These are phyloP conservation scores for Stephania japonica DNA, from an alignment of 164 flowering plant species.

Conservation along the genomic window DNA sequence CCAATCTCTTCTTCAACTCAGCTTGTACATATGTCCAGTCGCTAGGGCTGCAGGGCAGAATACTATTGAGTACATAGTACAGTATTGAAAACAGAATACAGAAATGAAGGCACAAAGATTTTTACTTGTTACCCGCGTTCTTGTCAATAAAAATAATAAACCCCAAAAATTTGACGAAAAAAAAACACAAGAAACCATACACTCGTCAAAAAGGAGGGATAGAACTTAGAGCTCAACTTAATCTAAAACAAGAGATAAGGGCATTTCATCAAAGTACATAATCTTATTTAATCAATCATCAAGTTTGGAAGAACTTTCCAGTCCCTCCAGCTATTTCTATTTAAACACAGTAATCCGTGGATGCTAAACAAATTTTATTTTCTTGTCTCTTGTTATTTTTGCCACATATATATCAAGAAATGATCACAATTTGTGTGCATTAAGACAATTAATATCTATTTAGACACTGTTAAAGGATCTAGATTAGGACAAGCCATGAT, in stretches of 20 bases:
- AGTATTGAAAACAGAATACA: background rate
- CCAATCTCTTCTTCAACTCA: conserved; percentile 74
- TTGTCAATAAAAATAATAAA: conserved; percentile 2
- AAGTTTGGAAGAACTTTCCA: background rate
- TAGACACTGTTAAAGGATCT: background rate
- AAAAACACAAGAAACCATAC: background rate
- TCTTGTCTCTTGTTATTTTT: background rate
- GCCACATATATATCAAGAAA: background rate
- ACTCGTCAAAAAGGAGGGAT: background rate
- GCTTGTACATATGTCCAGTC: conserved; percentile 89
- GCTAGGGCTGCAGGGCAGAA: conserved; percentile 66
- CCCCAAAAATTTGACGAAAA: background rate
- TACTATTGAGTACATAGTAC: conserved; percentile 2
- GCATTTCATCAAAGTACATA: background rate
- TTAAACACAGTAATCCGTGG: background rate
- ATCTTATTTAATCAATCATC: background rate
- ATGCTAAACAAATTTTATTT: background rate
- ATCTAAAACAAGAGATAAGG: background rate
- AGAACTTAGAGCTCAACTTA: background rate
- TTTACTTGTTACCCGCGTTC: background rate
- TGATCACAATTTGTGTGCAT: background rate
- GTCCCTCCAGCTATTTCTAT: background rate
- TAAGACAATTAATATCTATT: background rate
- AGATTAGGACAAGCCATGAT: background rate
- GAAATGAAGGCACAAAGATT: background rate